A percentile compares a stretch with the other conserved stretches of the same genome.
Conservation (phyloP, 2,329 filamentous ascomycete genomes). For the Alternaria alternata region DNA sequence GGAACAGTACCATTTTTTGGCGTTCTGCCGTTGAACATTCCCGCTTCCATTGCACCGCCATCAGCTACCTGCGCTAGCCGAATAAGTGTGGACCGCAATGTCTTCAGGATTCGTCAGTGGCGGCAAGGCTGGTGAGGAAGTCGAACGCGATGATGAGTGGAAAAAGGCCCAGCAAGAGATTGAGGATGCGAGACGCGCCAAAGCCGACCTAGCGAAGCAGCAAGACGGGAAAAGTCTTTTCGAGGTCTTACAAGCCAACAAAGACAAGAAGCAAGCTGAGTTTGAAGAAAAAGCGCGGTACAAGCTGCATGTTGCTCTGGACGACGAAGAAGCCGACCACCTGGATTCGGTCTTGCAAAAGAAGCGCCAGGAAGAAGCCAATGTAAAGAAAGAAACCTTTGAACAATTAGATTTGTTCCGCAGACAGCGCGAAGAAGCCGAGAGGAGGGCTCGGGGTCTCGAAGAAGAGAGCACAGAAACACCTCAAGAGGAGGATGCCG, state of each 20-base stretch:
- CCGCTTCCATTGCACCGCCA: conserved; percentile 1
- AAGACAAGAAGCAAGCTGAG: conserved; percentile 84
- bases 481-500: conserved; percentile 50
- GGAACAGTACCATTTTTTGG: conserved; percentile 12
- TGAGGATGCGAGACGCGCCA: conserved; percentile 65
- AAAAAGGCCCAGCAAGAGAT: conserved; percentile 70
- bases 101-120: conserved; percentile 63
- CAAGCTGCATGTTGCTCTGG: conserved; percentile 79
- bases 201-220: conserved; percentile 61
- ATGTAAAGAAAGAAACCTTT: conserved; percentile 65
- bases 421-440: conserved; percentile 66
- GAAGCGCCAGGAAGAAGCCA: conserved; percentile 64
- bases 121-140: conserved; percentile 56
- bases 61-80: conserved; percentile 22
- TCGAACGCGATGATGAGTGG: conserved; percentile 65
- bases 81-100: conserved; percentile 29
- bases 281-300: conserved; percentile 77
- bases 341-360: conserved; percentile 68
- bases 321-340: conserved; percentile 82
- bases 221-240: conserved; percentile 70
- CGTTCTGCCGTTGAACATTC: conserved; percentile 5
- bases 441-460: conserved; percentile 54
- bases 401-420: conserved; percentile 68
- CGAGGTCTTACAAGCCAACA: conserved; percentile 82
- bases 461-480: conserved; percentile 50